These are phyloP conservation scores for Ogataea nonfermentans DNA, from an alignment of 805 yeast genomes.

Conservation along the genomic window DNA sequence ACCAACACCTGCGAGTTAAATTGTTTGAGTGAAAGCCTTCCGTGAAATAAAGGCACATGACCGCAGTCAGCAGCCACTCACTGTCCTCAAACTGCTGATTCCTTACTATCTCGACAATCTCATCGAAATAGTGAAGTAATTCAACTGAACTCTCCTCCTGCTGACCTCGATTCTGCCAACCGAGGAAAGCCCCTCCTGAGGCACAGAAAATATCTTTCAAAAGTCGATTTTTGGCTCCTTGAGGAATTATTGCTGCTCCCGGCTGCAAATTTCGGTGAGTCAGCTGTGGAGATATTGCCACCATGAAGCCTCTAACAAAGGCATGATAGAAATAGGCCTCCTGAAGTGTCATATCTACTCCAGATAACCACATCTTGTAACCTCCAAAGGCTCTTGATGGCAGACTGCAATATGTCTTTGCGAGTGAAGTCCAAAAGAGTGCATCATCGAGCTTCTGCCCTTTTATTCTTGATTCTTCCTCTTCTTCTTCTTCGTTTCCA, in stretches of 20 bases:
- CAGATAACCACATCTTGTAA: constrained; percentile 11
- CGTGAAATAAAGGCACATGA: constrained; percentile 38
- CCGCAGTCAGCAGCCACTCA: constrained; percentile 40
- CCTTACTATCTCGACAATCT: no score
- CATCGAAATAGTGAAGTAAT: no score
- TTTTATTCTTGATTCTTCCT: no score
- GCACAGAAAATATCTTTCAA: constrained; percentile 35
- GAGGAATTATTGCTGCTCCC: constrained; percentile 39
- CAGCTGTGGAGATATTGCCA: constrained; percentile 40
- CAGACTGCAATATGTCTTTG: no score
- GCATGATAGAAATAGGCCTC: constrained; percentile 32
- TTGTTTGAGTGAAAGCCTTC: constrained; percentile 32
- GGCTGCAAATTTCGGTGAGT: constrained; percentile 42
- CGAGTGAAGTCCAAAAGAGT: no score
- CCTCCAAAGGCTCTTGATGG: no score
- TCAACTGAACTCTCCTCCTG: constrained; percentile 5
- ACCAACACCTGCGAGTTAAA: constrained; percentile 29
- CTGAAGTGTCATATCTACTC: constrained; percentile 16
- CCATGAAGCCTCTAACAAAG: constrained; percentile 40
- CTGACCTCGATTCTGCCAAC: constrained; percentile 33
- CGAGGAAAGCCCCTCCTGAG: constrained; percentile 39
- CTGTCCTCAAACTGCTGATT: constrained; percentile 18
- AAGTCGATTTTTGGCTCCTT: constrained; percentile 24
- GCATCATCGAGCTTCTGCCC: no score
- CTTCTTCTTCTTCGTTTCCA: no score